Evolutionary conservation across 1,284 basidiomycete genomes (phyloP).

Genomic region (Pholiota adiposa): DNA sequence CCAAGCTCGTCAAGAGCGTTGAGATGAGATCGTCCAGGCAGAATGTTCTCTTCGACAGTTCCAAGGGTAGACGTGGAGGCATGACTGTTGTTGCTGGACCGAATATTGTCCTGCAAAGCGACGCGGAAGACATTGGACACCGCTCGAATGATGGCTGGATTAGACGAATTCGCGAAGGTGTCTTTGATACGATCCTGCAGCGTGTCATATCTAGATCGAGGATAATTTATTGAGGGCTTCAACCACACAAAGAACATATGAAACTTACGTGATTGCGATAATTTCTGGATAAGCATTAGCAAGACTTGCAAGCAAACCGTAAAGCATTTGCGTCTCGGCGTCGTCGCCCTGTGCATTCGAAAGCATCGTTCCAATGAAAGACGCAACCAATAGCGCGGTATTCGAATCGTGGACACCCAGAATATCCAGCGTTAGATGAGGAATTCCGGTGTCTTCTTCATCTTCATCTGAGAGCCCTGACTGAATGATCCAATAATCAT

Average conservation of each 20-base stretch:
- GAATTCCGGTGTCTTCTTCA: conserved; percentile 56
- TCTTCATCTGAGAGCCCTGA: conserved; percentile 39
- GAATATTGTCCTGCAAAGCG: conserved; percentile 59
- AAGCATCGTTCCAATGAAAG: conserved; percentile 80
- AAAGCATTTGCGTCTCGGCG: conserved; percentile 81
- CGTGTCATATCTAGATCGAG: conserved; percentile 68
- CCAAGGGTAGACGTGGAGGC: conserved; percentile 69
- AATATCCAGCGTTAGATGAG: conserved; percentile 58
- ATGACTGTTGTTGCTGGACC: conserved; percentile 38
- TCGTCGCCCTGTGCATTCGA: conserved; percentile 82
- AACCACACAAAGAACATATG: not conserved
- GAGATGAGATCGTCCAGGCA: conserved; percentile 48
- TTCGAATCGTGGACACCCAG: conserved; percentile 69
- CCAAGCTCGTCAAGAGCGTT: conserved; percentile 66
- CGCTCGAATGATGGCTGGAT: conserved; percentile 70
- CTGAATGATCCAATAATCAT: conserved; percentile 49
- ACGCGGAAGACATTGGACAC: conserved; percentile 78
- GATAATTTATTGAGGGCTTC: conserved; percentile 1
- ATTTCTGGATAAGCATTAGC: conserved; percentile 73
- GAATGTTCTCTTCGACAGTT: conserved; percentile 59
- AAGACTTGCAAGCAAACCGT: conserved; percentile 78
- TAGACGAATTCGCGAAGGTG: conserved; percentile 76
- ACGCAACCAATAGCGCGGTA: conserved; percentile 74
- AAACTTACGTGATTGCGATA: conserved; percentile 72
- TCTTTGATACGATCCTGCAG: conserved; percentile 81